Percentiles rank a stretch among this genome's conserved stretches.
Conservation (phyloP, 495 filamentous ascomycete species). For the Immersiella caudata region DNA sequence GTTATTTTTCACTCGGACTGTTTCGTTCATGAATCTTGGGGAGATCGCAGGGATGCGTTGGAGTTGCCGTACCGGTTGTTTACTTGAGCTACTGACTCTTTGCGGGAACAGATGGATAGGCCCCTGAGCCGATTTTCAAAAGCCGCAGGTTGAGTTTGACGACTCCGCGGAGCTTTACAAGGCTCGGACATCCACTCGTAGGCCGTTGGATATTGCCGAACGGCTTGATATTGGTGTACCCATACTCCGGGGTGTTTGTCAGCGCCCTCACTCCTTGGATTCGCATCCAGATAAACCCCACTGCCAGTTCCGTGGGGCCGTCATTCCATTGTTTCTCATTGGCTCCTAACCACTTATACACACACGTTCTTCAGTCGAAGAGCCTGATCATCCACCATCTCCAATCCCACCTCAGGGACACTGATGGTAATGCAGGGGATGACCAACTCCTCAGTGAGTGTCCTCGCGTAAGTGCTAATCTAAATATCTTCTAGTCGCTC, state of each 20-base stretch:
- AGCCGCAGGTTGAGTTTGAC: neutral
- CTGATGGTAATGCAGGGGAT: neutral
- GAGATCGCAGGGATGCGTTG: too few species aligned
- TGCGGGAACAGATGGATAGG: neutral
- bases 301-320: neutral
- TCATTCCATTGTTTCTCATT: neutral
- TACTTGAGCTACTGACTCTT: neutral
- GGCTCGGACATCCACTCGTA: neutral
- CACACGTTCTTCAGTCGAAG: neutral
- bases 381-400: neutral
- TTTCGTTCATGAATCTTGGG: neutral
- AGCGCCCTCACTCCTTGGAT: neutral
- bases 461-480: neutral
- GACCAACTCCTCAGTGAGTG: neutral
- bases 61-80: too few species aligned
- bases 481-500: neutral
- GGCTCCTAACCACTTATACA: neutral
- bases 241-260: constrained; percentile 4
- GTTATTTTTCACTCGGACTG: constrained; percentile 20
- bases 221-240: neutral
- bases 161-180: neutral
- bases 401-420: neutral
- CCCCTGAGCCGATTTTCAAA: neutral
- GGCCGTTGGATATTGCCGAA: neutral
- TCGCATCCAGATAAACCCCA: neutral